phyloP scores from a whole-genome alignment of 768 basidiomycete genomes.

The Inosperma sp. region DNA sequence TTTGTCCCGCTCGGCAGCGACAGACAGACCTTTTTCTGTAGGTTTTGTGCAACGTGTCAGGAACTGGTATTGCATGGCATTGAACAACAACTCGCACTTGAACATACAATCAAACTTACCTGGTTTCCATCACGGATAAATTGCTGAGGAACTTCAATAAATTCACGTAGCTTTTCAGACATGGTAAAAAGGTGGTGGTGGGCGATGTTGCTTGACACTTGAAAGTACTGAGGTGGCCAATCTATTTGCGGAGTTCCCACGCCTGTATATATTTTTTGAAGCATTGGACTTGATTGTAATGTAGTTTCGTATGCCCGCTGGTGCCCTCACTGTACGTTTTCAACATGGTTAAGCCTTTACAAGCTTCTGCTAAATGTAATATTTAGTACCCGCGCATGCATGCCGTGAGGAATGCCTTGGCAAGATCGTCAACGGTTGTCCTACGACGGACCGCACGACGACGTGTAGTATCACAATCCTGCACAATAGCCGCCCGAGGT shows the following conservation, averaged over 20 bases:
- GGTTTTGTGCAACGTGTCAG: constrained; percentile 97
- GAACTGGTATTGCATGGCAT: constrained; percentile 54
- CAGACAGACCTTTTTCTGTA: constrained; percentile 77
- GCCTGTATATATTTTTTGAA: constrained; percentile 29
- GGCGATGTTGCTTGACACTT: constrained; percentile 12
- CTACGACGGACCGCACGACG: constrained; percentile 8
- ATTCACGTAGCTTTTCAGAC: constrained; percentile 89
- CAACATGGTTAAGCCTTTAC: constrained; percentile 2
- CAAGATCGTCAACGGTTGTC: constrained; percentile 32
- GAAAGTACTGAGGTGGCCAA: constrained; percentile 32
- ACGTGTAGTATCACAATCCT: not conserved
- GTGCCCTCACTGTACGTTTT: constrained; percentile 10
- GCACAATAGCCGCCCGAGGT: not conserved
- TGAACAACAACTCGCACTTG: constrained; percentile 1
- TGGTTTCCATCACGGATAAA: constrained; percentile 92
- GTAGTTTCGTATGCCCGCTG: constrained; percentile 1
- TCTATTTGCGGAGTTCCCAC: constrained; percentile 30
- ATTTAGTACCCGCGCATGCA: constrained; percentile 48
- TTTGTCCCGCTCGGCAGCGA: not conserved
- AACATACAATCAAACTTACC: constrained; percentile 42
- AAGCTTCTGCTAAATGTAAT: not conserved
- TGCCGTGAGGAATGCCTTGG: constrained; percentile 49
- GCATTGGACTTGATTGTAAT: constrained; percentile 8
- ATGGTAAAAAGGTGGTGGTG: constrained; percentile 38
- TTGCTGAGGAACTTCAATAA: constrained; percentile 86